Percentiles rank a stretch among this genome's conserved stretches.
Evolutionary conservation across 176 grass and related monocot genomes (phyloP).

Genomic region (Carex littledalei): DNA sequence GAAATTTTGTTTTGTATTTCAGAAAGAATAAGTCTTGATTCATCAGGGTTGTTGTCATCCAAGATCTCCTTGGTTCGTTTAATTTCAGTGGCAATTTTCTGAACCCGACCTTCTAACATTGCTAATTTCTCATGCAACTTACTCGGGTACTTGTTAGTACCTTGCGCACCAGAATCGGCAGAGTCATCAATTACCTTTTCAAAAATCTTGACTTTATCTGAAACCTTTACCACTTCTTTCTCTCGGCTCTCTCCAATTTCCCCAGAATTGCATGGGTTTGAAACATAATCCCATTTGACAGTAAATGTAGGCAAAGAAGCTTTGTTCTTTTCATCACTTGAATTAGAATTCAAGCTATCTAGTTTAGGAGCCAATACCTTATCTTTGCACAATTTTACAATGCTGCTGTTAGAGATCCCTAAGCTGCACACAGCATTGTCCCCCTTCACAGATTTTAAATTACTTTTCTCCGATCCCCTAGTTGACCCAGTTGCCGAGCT

Average conservation of each 20-base stretch:
- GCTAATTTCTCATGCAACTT: conserved; percentile 84
- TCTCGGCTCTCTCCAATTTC: conserved; percentile 5
- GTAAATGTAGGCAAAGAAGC: conserved; percentile 56
- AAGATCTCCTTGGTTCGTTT: conserved; percentile 88
- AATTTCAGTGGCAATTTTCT: conserved; percentile 92
- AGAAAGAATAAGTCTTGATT: conserved; percentile 83
- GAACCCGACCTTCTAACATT: conserved; percentile 73
- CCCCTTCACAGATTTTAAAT: conserved; percentile 21
- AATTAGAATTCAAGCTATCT: conserved; percentile 26
- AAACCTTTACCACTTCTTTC: conserved; percentile 35
- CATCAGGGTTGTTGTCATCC: conserved; percentile 75
- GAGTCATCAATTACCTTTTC: conserved; percentile 46
- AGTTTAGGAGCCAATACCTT: conserved; percentile 25
- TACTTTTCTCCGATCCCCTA: conserved; percentile 12
- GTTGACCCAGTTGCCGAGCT: conserved; percentile 10
- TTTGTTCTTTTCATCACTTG: conserved; percentile 18
- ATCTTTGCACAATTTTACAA: conserved; percentile 35
- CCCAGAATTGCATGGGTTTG: neutral
- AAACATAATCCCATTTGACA: conserved; percentile 39
- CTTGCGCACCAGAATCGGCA: conserved; percentile 7
- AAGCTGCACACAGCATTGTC: conserved; percentile 3
- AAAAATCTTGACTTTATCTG: conserved; percentile 72
- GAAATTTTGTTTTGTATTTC: conserved; percentile 89
- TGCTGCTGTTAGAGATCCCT: conserved; percentile 10
- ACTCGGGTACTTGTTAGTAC: conserved; percentile 59